A percentile compares a stretch with the other conserved stretches of the same genome.
Evolutionary conservation across 176 grass and related monocot species (phyloP).

Genomic region (Lolium perenne): DNA sequence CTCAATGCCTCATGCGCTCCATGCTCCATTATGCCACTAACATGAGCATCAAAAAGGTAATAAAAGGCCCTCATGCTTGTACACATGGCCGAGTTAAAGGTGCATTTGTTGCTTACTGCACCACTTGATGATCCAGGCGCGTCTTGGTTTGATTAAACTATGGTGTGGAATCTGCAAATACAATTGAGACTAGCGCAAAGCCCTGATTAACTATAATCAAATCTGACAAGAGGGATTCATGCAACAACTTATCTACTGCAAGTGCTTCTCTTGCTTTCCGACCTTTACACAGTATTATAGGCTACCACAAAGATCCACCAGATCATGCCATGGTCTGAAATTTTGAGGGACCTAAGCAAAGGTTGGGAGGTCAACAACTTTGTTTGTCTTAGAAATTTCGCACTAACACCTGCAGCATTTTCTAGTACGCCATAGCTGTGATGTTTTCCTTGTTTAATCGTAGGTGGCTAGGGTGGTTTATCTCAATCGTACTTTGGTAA

Average conservation of each 20-base stretch:
- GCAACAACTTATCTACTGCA: not conserved
- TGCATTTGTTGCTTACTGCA: slow-evolving; percentile 55
- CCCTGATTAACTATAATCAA: slow-evolving; percentile 25
- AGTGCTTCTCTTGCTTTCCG: slow-evolving; percentile 45
- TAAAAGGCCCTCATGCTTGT: slow-evolving; percentile 30
- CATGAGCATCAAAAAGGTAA: slow-evolving; percentile 48
- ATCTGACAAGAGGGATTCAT: slow-evolving; percentile 31
- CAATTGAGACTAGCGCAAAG: slow-evolving; percentile 41
- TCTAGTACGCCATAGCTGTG: not conserved
- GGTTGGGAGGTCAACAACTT: slow-evolving; percentile 50
- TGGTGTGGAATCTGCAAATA: slow-evolving; percentile 54
- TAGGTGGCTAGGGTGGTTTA: not conserved
- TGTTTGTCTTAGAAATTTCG: not conserved
- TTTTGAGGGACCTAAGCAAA: slow-evolving; percentile 28
- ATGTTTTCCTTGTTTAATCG: not conserved
- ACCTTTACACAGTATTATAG: slow-evolving; percentile 43
- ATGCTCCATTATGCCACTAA: slow-evolving; percentile 60
- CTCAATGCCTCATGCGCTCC: slow-evolving; percentile 32
- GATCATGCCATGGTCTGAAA: slow-evolving; percentile 38
- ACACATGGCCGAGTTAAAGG: slow-evolving; percentile 50
- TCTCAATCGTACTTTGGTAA: not conserved
- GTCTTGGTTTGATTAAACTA: slow-evolving; percentile 58
- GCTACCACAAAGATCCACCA: slow-evolving; percentile 36
- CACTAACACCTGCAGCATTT: not conserved
- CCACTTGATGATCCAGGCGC: slow-evolving; percentile 52